Evolutionary conservation across 257 asterid species (phyloP).

Genomic region (Solanum ossicruentum): DNA sequence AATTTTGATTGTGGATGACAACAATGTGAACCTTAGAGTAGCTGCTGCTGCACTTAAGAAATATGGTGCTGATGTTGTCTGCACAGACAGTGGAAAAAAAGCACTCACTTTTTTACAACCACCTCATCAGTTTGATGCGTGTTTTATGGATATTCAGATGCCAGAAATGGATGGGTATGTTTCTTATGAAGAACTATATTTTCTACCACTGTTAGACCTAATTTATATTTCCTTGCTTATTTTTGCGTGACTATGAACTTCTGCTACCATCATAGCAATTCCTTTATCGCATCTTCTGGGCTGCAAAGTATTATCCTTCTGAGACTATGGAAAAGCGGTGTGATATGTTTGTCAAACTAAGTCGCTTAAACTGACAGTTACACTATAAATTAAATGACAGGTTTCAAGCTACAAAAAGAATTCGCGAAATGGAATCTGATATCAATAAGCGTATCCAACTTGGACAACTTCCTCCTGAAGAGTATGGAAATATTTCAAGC

Average conservation of each 20-base stretch:
- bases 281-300: neutral
- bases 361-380: neutral
- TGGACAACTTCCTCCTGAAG: conserved; percentile 36
- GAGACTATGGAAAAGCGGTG: neutral
- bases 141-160: conserved; percentile 99
- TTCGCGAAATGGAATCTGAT: conserved; percentile 41
- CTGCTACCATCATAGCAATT: neutral
- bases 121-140: conserved; percentile 87
- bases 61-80: conserved; percentile 90
- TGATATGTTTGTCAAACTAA: neutral
- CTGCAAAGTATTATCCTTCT: neutral
- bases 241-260: neutral
- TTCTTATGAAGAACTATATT: neutral
- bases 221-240: neutral
- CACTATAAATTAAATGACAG: conserved; percentile 18
- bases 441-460: conserved; percentile 26
- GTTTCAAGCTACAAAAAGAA: conserved; percentile 70
- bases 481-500: conserved; percentile 22
- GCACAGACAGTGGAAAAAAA: conserved; percentile 62
- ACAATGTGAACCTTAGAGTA: conserved; percentile 80
- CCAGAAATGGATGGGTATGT: conserved; percentile 96
- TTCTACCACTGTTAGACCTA: neutral
- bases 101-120: conserved; percentile 60
- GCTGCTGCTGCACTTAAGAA: conserved; percentile 77
- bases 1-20: conserved; percentile 82